phyloP scores from a whole-genome alignment of 306 rosid genomes.

The Dryas alaskensis region DNA sequence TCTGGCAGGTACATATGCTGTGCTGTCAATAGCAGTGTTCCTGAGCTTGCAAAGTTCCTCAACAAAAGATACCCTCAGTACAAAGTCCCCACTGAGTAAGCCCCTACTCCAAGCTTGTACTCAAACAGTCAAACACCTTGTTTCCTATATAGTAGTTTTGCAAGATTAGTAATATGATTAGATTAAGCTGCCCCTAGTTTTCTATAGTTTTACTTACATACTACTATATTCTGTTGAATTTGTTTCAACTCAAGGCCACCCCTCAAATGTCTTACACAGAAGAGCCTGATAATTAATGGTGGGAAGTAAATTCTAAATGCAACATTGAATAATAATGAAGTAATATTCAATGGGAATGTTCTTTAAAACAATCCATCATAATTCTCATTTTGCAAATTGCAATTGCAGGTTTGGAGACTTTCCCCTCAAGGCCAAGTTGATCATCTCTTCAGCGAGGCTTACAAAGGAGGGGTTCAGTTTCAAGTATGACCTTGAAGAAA shows the following conservation, averaged over 20 bases:
- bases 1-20: conserved; percentile 69
- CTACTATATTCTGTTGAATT: no score
- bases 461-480: conserved; percentile 72
- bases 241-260: no score
- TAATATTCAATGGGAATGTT: not conserved
- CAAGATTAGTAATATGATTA: not conserved
- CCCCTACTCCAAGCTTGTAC: not conserved
- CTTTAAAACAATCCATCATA: not conserved
- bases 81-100: conserved; percentile 71
- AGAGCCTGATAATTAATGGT: no score
- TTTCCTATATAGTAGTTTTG: not conserved
- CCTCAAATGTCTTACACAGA: no score
- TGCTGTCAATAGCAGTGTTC: conserved; percentile 56
- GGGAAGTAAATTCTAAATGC: not conserved
- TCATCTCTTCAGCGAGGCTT: conserved; percentile 63
- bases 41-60: conserved; percentile 74
- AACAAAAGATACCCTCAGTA: conserved; percentile 55
- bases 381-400: conserved; percentile 3
- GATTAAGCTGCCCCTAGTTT: no score
- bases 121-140: not conserved
- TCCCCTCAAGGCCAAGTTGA: conserved; percentile 59
- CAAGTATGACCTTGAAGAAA: conserved; percentile 57
- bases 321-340: not conserved
- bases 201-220: no score
- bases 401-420: conserved; percentile 57